These are phyloP conservation scores for Podospora comata DNA, from an alignment of 495 filamentous ascomycete genomes.

Conservation along the genomic window DNA sequence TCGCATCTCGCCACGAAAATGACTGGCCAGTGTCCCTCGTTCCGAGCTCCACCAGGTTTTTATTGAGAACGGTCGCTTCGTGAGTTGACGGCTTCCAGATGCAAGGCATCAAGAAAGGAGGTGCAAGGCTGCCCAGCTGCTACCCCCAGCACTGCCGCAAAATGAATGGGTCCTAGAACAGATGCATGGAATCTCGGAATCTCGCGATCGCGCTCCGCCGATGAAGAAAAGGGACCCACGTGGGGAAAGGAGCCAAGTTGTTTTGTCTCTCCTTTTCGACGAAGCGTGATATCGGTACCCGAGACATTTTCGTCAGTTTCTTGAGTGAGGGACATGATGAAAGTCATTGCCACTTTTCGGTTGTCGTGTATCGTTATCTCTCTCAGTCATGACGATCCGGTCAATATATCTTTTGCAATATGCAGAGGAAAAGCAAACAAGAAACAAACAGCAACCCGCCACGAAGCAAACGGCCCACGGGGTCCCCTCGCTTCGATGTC, in stretches of 20 bases:
- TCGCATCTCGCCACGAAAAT: slow-evolving; percentile 12
- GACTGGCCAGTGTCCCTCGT: slow-evolving; percentile 17
- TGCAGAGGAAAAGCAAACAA: neutral
- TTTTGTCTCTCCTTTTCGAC: slow-evolving; percentile 5
- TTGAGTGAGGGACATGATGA: neutral
- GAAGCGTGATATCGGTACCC: slow-evolving; percentile 5
- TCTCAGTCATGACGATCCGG: neutral
- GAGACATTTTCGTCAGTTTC: slow-evolving; percentile 7
- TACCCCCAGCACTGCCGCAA: neutral
- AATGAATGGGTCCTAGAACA: neutral
- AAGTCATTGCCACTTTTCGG: neutral
- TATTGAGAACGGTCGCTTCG: slow-evolving; percentile 13
- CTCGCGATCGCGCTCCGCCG: slow-evolving; percentile 3
- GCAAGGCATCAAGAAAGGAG: slow-evolving; percentile 6
- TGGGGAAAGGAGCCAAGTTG: slow-evolving; percentile 10
- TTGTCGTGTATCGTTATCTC: neutral
- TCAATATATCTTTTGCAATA: neutral
- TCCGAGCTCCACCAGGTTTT: slow-evolving; percentile 20
- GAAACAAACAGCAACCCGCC: neutral
- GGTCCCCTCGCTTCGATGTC: neutral
- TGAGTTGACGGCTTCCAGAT: slow-evolving; percentile 1
- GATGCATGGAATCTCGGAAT: slow-evolving; percentile 4
- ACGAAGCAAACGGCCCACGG: neutral
- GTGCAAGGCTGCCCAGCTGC: slow-evolving; percentile 7
- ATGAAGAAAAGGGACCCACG: slow-evolving; percentile 13